Evolutionary conservation across 1,284 basidiomycete species (phyloP), one percentile per base, ranked within the genome.

Genomic region (Ceratobasidium theobromae): DNA sequence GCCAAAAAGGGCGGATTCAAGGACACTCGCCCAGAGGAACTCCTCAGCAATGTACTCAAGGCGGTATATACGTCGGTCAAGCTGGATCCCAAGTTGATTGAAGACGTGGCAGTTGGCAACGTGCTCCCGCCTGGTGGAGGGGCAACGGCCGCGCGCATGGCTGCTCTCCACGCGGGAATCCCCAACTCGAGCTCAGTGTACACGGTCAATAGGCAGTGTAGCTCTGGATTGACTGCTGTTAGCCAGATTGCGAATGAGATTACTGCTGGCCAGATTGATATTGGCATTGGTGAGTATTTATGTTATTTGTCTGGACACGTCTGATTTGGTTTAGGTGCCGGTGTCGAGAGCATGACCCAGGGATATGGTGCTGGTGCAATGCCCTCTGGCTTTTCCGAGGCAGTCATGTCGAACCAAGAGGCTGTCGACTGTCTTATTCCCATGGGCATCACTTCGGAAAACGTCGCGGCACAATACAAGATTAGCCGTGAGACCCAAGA

Each of bases 401-500:
- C 82, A 46, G 85, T 98, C 54, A 83, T 95, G 71, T 77, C 84
- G 69, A 86, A 85, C 77, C 81, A 88, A 72, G 89, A 94, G 74
- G 86, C 97, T 1, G 85, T 88, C 68, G 95, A 99, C 81, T 98
- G 95, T 78, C 82, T 96, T 21, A 82, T 96, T 70, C 96, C 96
- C 65, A 98, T 98, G 95, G 95, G 95, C 70, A 89, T 94, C 79
- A 96, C 95, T 54, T 97, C 93, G 25, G 96, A 98, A 81, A 98
- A 98, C 75, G 95, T 98, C 69, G 93, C 94, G 21, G 78, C 81
- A 48, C 83, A 93, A 69, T 95, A 82, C 78, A 79, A 81, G 70
- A 84, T 98, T 74, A 78, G 87, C 46, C 89, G 95, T 65, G 79
- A 80, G 49, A 78, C 77, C 51, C 94, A 96, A 77, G 95, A 97